Conservation (phyloP, 768 basidiomycete genomes). For the Rhodotorula graminis region DNA sequence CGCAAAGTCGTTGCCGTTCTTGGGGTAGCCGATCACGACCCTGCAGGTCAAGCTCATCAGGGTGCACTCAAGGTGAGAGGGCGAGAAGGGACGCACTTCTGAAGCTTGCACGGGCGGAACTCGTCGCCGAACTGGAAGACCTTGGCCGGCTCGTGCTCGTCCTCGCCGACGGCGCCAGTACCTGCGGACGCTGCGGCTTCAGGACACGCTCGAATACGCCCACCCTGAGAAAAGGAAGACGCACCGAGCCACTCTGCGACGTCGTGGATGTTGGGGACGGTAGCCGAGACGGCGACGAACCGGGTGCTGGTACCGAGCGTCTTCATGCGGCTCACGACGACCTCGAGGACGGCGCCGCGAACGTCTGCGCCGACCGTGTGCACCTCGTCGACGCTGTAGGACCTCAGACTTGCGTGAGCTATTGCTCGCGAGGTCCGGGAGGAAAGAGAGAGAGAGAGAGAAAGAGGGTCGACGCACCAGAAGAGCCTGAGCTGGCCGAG, state of each 20-base stretch:
- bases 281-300: conserved; percentile 86
- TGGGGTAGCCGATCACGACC: conserved; percentile 63
- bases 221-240: not conserved
- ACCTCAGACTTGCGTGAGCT: not conserved
- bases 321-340: conserved; percentile 91
- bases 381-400: conserved; percentile 58
- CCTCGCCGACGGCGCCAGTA: conserved; percentile 34
- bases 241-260: conserved; percentile 73
- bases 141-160: conserved; percentile 53
- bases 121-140: conserved; percentile 90
- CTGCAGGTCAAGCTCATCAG: conserved; percentile 50
- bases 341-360: conserved; percentile 88
- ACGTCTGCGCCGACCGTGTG: conserved; percentile 78
- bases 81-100: conserved; percentile 51
- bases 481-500: conserved; percentile 70
- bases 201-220: not conserved
- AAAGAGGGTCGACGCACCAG: conserved; percentile 19
- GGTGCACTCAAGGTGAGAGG: too few relatives aligned
- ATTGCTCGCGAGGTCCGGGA: too few relatives aligned
- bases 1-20: conserved; percentile 68
- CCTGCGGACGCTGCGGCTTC: not conserved
- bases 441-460: not conserved
- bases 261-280: conserved; percentile 86
- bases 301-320: conserved; percentile 63
- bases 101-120: conserved; percentile 66